Conservation (phyloP, 2,329 filamentous ascomycete genomes). For the Thielaviopsis euricoi region DNA sequence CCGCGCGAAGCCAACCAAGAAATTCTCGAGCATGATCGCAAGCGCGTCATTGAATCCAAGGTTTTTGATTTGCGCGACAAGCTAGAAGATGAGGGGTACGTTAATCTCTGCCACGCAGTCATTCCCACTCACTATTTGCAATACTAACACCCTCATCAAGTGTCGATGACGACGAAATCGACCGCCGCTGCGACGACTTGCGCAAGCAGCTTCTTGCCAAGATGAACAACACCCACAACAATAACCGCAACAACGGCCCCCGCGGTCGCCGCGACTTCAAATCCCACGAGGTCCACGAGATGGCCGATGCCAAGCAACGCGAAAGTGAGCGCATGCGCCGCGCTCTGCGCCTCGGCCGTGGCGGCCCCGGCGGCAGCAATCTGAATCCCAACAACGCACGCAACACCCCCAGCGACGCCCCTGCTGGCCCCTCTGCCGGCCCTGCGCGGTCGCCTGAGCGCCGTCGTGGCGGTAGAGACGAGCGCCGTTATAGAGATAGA, state of each 20-base stretch:
- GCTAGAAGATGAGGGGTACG: constrained; percentile 77
- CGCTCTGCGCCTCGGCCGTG: constrained; percentile 40
- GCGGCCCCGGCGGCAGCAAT: neutral
- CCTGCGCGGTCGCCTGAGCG: neutral
- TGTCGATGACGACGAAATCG: constrained; percentile 80
- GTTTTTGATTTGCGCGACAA: constrained; percentile 80
- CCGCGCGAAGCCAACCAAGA: constrained; percentile 77
- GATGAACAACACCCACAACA: constrained; percentile 18
- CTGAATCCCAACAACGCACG: neutral
- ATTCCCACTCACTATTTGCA: neutral
- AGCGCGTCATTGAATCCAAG: constrained; percentile 80
- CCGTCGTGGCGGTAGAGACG: neutral
- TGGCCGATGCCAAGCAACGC: constrained; percentile 88
- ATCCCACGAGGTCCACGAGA: constrained; percentile 85
- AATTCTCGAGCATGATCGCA: constrained; percentile 86
- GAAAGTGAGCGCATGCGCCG: constrained; percentile 79
- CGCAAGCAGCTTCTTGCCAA: constrained; percentile 25
- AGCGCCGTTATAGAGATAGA: constrained; percentile 7
- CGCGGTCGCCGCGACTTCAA: constrained; percentile 48
- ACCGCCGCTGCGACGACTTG: constrained; percentile 35
- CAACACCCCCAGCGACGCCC: neutral
- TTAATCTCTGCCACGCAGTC: constrained; percentile 6
- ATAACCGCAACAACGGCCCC: constrained; percentile 9
- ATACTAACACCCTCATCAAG: constrained; percentile 23
- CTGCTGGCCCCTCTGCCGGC: too few relatives aligned